Evolutionary conservation across 1,284 basidiomycete genomes (phyloP).

Genomic region (Boletus subluridellus): DNA sequence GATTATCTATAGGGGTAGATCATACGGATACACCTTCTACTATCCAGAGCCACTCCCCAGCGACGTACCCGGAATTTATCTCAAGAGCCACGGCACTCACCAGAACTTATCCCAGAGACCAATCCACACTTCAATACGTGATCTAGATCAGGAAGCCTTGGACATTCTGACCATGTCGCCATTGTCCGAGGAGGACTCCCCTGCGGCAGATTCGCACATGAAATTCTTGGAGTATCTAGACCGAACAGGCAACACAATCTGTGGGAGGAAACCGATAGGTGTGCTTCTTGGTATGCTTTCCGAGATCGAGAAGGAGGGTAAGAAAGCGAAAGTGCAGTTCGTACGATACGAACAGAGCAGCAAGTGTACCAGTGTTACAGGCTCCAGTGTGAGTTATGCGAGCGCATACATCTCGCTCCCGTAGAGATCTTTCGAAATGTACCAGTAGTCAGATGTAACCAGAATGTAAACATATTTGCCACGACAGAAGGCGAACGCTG

Average conservation of each 20-base stretch:
- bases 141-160: constrained; percentile 79
- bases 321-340: constrained; percentile 60
- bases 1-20: constrained; percentile 64
- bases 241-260: constrained; percentile 93
- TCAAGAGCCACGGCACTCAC: constrained; percentile 45
- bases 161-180: constrained; percentile 63
- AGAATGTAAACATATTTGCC: not conserved
- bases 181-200: constrained; percentile 24
- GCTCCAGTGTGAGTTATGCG: constrained; percentile 95
- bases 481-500: not conserved
- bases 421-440: constrained; percentile 16
- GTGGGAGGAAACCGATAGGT: constrained; percentile 93
- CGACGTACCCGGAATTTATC: constrained; percentile 46
- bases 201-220: constrained; percentile 53
- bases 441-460: not conserved
- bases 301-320: constrained; percentile 49
- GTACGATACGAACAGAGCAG: constrained; percentile 93
- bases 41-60: constrained; percentile 65
- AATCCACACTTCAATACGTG: constrained; percentile 69
- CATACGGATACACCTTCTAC: constrained; percentile 91
- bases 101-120: constrained; percentile 45
- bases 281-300: constrained; percentile 80
- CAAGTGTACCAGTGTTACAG: constrained; percentile 60
- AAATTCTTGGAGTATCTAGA: constrained; percentile 75
- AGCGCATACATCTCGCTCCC: constrained; percentile 71